These are phyloP conservation scores for Trichosporon sp. DNA, from an alignment of 1,284 basidiomycete genomes.

Conservation along the genomic window DNA sequence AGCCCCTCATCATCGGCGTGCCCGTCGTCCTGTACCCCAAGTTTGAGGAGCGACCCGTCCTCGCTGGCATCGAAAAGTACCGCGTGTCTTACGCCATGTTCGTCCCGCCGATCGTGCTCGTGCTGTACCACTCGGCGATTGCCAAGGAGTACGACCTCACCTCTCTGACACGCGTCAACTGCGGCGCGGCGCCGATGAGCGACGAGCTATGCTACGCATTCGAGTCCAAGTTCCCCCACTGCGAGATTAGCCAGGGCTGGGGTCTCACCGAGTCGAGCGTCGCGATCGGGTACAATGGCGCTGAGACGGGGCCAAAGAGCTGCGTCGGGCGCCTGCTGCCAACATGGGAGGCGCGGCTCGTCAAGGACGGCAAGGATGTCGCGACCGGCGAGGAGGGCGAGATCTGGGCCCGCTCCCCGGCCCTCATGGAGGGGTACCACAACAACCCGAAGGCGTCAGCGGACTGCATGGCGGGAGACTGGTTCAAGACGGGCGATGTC, in stretches of 20 bases:
- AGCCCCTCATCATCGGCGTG: conserved; percentile 64
- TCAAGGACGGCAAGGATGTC: conserved; percentile 55
- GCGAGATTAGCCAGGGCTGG: conserved; percentile 51
- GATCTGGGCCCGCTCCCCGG: conserved; percentile 74
- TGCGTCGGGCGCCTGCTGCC: conserved; percentile 73
- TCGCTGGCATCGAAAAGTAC: conserved; percentile 71
- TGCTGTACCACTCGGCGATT: conserved; percentile 58
- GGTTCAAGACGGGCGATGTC: conserved; percentile 85
- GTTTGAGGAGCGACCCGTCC: conserved; percentile 64
- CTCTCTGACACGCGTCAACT: conserved; percentile 65
- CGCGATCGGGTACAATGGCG: conserved; percentile 27
- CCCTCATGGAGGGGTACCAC: conserved; percentile 72
- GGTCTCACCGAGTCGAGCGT: conserved; percentile 58
- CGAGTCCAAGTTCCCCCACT: conserved; percentile 33
- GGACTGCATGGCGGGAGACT: conserved; percentile 68
- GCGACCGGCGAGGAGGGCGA: conserved; percentile 66
- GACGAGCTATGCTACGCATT: conserved; percentile 42
- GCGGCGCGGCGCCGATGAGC: conserved; percentile 81
- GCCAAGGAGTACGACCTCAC: conserved; percentile 71
- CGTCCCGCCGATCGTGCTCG: conserved; percentile 81
- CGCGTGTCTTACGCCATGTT: conserved; percentile 66
- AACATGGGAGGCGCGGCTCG: conserved; percentile 73
- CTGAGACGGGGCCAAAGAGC: conserved; percentile 58
- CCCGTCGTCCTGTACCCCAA: conserved; percentile 69
- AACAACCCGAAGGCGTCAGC: conserved; percentile 69